Base-by-base conservation (phyloP, 352 stramenopile genomes). In the Pythium dissimile region DNA sequence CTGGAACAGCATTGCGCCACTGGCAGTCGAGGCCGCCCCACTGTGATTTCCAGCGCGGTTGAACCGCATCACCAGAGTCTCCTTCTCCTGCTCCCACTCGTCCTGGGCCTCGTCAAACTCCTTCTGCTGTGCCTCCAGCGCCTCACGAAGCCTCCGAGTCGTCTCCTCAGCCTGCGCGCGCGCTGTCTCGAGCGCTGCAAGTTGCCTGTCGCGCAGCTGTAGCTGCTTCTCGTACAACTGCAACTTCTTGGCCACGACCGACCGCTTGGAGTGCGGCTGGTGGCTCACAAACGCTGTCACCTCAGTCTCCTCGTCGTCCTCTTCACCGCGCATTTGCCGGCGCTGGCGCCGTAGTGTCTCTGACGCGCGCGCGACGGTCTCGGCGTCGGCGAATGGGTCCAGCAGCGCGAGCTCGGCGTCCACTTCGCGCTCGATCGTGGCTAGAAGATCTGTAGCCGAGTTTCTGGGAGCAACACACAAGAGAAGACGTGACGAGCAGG, bases 21-120 rank as follows among this genome's bases (percentile, higher is more conserved):
- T 13, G 9, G 30, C 48, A 1, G 15, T 39, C 18, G 13, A 23
- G 26, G 26, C 39, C 15, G 23, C 27, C n/a, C 41, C 55, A 34
- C 9, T 35, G 1, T 10, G 12, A 15, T 5, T 5, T 18, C 42
- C 58, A 1, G 67, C 69, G 55, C 74, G 73, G n/a, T n/a, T n/a
- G 46, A 78, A 77, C 5, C 74, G 59, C 43, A n/a, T n/a, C n/a
- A 87, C 12, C 27, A 87, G 58, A 1, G 60, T 60, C 12, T 67
- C 66, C 38, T 79, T 82, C 43, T 90, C 73, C n/a, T 88, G 63
- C 42, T 92, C 82, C 76, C 79, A 89, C 26, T 79, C 72, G 16
- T 82, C 64, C 38, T 89, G 77, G 3, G 75, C 73, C 0, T 70
- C 65, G 7, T 56, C 49, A 43, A 89, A 69, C 28, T 78, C 75